Conservation (phyloP, 2,329 filamentous ascomycete genomes). For the Ophiocordyceps camponoti-rufipedis region DNA sequence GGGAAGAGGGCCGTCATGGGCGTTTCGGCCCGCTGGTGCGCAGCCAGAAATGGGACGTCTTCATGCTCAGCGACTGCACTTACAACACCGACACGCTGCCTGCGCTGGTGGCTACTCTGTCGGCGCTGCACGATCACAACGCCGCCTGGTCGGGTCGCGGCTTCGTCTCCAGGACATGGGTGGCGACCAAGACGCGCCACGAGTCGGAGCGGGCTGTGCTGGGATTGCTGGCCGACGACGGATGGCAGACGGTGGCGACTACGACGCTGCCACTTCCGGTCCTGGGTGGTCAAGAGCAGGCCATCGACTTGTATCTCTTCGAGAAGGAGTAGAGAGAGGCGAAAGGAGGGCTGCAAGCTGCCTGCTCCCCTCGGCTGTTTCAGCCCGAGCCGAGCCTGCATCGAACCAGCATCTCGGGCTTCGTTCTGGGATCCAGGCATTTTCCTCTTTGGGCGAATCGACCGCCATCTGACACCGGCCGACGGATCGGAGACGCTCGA, state of each 20-base stretch:
- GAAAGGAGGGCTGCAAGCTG: background rate
- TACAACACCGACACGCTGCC: slow-evolving; percentile 40
- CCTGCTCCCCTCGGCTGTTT: background rate
- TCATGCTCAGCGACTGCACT: slow-evolving; percentile 41
- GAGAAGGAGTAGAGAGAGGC: slow-evolving; percentile 11
- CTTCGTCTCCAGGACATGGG: slow-evolving; percentile 20
- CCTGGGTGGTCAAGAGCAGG: slow-evolving; percentile 22
- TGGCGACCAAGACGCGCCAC: slow-evolving; percentile 39
- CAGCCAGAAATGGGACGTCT: slow-evolving; percentile 29
- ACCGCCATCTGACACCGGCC: background rate
- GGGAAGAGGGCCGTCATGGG: slow-evolving; percentile 30
- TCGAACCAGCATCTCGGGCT: background rate
- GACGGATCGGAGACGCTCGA: background rate
- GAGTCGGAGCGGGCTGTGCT: slow-evolving; percentile 31
- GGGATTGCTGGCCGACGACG: slow-evolving; percentile 22
- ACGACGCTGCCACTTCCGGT: slow-evolving; percentile 26
- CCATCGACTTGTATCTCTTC: slow-evolving; percentile 34
- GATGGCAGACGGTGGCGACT: slow-evolving; percentile 25
- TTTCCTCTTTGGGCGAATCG: background rate
- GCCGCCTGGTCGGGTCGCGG: slow-evolving; percentile 4
- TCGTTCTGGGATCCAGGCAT: background rate
- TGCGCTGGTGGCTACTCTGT: slow-evolving; percentile 32
- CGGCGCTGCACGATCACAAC: slow-evolving; percentile 25
- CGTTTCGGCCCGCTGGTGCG: slow-evolving; percentile 21
- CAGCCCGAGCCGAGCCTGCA: background rate